phyloP scores from a whole-genome alignment of 2,329 filamentous ascomycete species.

The Cercospora brassicicola region DNA sequence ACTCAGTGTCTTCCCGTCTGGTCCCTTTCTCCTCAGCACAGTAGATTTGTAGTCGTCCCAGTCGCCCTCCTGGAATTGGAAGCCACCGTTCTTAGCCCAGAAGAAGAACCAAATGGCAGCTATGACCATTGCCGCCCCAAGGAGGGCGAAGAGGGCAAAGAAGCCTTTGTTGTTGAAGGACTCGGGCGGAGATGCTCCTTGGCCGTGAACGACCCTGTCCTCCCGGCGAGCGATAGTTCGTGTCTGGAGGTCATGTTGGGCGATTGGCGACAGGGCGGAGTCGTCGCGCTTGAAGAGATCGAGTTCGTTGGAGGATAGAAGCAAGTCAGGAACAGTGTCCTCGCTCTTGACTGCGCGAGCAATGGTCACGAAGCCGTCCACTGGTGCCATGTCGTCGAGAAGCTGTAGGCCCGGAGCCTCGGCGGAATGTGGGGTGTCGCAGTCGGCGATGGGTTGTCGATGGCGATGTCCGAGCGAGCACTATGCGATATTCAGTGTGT shows the following conservation, averaged over 20 bases:
- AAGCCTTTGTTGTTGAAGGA: conserved; percentile 60
- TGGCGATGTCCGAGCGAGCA: neutral
- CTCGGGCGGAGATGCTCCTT: conserved; percentile 40
- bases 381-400: conserved; percentile 31
- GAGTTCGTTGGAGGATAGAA: conserved; percentile 33
- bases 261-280: conserved; percentile 11
- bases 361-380: conserved; percentile 28
- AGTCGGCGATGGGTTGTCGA: neutral
- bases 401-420: conserved; percentile 37
- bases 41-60: conserved; percentile 99
- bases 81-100: conserved; percentile 94
- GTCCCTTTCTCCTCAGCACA: conserved; percentile 81
- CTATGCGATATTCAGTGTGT: neutral
- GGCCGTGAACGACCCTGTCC: conserved; percentile 30
- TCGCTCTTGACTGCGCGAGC: conserved; percentile 20
- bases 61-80: conserved; percentile 78
- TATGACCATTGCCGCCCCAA: conserved; percentile 74
- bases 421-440: conserved; percentile 14
- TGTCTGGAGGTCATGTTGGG: conserved; percentile 19
- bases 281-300: conserved; percentile 28
- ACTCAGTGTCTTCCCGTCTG: conserved; percentile 81
- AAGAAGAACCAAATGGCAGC: conserved; percentile 96
- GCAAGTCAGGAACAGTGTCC: conserved; percentile 32
- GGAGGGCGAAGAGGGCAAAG: conserved; percentile 80
- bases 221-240: conserved; percentile 19